phyloP scores from a whole-genome alignment of 1,139 yeast species.

The Candida pseudoviswanathii region DNA sequence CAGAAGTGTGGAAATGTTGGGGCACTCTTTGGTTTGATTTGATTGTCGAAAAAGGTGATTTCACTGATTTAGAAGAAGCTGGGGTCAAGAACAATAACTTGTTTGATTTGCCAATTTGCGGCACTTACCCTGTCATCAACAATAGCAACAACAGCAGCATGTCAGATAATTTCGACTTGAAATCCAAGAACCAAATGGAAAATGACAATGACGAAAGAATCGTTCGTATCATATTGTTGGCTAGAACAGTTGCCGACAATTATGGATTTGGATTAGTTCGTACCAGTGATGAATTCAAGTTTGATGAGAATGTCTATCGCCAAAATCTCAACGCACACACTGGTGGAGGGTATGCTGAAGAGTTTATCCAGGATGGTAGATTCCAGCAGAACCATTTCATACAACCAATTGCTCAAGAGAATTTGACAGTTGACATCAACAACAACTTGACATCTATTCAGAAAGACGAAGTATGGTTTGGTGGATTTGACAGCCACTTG shows the following conservation, averaged over 20 bases:
- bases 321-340: slow-evolving; percentile 17
- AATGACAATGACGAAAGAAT: slow-evolving; percentile 48
- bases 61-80: slow-evolving; percentile 51
- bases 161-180: slow-evolving; percentile 19
- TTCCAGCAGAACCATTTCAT: slow-evolving; percentile 46
- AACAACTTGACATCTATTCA: slow-evolving; percentile 15
- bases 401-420: slow-evolving; percentile 34
- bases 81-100: slow-evolving; percentile 58
- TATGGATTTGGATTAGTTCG: slow-evolving; percentile 57
- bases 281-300: slow-evolving; percentile 47
- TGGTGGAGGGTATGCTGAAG: slow-evolving; percentile 39
- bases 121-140: slow-evolving; percentile 44
- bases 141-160: slow-evolving; percentile 10
- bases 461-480: slow-evolving; percentile 31
- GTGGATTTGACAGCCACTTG: slow-evolving; percentile 17
- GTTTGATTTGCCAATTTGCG: slow-evolving; percentile 69
- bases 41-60: slow-evolving; percentile 51
- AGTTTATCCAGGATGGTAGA: slow-evolving; percentile 45
- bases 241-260: slow-evolving; percentile 51
- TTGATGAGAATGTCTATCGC: slow-evolving; percentile 31
- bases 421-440: slow-evolving; percentile 22
- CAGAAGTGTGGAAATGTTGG: slow-evolving; percentile 86
- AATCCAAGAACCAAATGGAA: slow-evolving; percentile 31
- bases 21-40: slow-evolving; percentile 80
- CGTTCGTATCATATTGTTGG: slow-evolving; percentile 52